These are phyloP conservation scores for Botrytis aclada DNA, from an alignment of 2,329 filamentous ascomycete species.

Conservation along the genomic window DNA sequence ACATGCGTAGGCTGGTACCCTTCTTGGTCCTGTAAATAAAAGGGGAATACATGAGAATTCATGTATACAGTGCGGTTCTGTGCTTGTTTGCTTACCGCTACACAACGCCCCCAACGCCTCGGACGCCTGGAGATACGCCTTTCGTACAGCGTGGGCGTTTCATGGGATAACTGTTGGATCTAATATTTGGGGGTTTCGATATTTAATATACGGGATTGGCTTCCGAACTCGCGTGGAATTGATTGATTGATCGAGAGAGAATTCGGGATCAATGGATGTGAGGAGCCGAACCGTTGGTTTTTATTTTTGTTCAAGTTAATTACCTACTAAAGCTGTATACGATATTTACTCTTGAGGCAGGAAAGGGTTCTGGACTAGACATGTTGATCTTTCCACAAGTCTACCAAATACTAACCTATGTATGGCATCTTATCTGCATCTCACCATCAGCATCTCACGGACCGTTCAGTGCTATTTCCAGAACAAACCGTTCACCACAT, in stretches of 20 bases:
- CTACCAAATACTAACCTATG: background rate
- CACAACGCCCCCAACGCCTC: background rate
- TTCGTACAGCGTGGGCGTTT: background rate
- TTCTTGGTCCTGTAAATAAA: background rate
- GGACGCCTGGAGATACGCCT: background rate
- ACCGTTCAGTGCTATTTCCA: background rate
- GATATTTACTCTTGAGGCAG: background rate
- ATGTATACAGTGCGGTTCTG: background rate
- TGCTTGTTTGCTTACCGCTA: background rate
- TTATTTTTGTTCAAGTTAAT: background rate
- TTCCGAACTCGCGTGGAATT: background rate
- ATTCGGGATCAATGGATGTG: background rate
- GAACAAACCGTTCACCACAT: background rate
- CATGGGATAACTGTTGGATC: background rate
- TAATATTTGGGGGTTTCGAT: background rate
- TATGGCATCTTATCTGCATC: background rate
- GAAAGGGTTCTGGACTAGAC: background rate
- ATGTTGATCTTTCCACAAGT: background rate
- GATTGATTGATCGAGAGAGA: background rate
- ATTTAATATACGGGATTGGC: background rate
- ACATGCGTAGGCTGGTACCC: background rate
- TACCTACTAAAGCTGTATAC: background rate
- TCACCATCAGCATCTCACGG: background rate
- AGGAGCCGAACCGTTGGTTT: background rate
- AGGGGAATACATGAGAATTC: background rate